phyloP scores from a whole-genome alignment of 2,329 filamentous ascomycete species.

The Colletotrichum abscissum region DNA sequence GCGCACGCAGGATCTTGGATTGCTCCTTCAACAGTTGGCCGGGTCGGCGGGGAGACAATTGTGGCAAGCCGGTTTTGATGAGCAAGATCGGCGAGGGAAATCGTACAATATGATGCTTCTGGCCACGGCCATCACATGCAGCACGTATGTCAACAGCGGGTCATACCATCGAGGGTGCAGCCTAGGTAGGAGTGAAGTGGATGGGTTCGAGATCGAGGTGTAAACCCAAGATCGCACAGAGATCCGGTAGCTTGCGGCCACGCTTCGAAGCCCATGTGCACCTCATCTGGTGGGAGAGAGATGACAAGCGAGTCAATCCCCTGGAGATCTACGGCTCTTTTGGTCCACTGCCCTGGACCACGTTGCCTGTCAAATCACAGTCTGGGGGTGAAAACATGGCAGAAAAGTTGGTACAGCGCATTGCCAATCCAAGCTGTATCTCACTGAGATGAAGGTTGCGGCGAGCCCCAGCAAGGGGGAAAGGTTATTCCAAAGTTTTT shows the following conservation, averaged over 20 bases:
- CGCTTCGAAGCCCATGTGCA: constrained; percentile 5
- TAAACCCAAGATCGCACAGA: constrained; percentile 12
- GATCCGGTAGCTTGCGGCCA: constrained; percentile 12
- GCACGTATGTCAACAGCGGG: constrained; percentile 6
- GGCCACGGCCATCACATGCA: constrained; percentile 16
- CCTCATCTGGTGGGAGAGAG: not conserved
- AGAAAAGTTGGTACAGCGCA: not conserved
- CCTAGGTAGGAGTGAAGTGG: not conserved
- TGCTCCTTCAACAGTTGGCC: constrained; percentile 3
- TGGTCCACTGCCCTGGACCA: constrained; percentile 20
- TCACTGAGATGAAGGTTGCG: not conserved
- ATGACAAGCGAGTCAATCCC: constrained; percentile 16
- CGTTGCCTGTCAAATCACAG: not conserved
- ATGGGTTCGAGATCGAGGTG: constrained; percentile 16
- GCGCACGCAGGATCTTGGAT: not conserved
- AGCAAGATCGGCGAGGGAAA: not conserved
- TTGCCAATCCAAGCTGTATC: not conserved
- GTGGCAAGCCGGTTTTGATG: constrained; percentile 4
- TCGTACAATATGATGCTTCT: constrained; percentile 7
- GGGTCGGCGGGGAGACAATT: constrained; percentile 10
- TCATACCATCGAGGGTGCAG: not conserved
- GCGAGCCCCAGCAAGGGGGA: not conserved
- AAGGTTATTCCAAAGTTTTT: not conserved
- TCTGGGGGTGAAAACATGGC: constrained; percentile 1
- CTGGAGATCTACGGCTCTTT: constrained; percentile 12